Percentiles rank a stretch among this genome's conserved stretches.
Conservation (phyloP, 345 rosid species). For the Clausena lansium region DNA sequence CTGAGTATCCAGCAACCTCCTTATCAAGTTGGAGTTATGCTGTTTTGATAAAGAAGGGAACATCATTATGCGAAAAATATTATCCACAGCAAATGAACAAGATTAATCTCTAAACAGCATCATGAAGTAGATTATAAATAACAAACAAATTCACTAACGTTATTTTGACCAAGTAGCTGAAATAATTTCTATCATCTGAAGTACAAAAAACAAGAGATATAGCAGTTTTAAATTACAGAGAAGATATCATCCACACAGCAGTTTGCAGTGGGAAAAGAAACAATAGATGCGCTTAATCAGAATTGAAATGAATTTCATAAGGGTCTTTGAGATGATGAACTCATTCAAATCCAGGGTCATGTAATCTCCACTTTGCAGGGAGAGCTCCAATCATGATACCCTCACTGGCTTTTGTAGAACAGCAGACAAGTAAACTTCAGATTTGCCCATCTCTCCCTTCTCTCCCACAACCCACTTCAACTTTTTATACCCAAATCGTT, state of each 20-base stretch:
- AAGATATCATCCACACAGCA: slow-evolving; percentile 9
- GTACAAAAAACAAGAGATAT: slow-evolving; percentile 13
- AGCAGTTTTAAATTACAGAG: slow-evolving; percentile 18
- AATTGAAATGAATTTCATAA: slow-evolving; percentile 27
- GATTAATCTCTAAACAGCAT: slow-evolving; percentile 5
- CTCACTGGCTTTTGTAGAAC: slow-evolving; percentile 91
- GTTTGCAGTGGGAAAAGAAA: slow-evolving; percentile 22
- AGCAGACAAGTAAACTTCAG: slow-evolving; percentile 74
- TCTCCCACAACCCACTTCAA: slow-evolving; percentile 94
- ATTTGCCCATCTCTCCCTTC: slow-evolving; percentile 56
- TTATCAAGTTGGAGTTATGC: neutral
- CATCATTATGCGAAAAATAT: neutral
- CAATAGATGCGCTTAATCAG: slow-evolving; percentile 29
- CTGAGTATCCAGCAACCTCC: neutral
- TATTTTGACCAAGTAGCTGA: slow-evolving; percentile 9
- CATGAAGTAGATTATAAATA: slow-evolving; percentile 16
- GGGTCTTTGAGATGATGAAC: slow-evolving; percentile 22
- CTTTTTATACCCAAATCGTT: slow-evolving; percentile 88
- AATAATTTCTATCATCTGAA: slow-evolving; percentile 15
- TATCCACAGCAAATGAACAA: neutral
- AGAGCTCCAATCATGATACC: slow-evolving; percentile 32
- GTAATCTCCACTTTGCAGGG: neutral
- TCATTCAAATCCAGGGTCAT: slow-evolving; percentile 15
- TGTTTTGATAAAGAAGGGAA: neutral
- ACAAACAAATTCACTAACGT: slow-evolving; percentile 19